These are phyloP conservation scores for Crepidotus variabilis DNA, from an alignment of 768 basidiomycete species.

Conservation along the genomic window DNA sequence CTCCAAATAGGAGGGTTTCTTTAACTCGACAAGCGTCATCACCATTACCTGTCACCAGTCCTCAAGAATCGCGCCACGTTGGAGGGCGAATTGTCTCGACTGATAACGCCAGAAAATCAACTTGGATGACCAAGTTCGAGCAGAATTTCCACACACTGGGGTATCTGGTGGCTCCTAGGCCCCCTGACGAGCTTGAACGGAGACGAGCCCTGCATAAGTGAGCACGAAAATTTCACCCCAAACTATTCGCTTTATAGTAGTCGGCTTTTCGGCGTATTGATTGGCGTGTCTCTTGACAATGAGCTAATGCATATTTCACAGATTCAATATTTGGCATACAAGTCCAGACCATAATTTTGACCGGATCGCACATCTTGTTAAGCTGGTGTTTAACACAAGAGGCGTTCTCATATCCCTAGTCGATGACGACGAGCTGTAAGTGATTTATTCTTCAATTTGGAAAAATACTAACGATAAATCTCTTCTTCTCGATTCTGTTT, in stretches of 20 bases:
- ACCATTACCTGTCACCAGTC: constrained; percentile 47
- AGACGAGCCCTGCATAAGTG: constrained; percentile 84
- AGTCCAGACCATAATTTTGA: constrained; percentile 88
- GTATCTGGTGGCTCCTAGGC: constrained; percentile 77
- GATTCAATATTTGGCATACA: constrained; percentile 89
- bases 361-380: constrained; percentile 88
- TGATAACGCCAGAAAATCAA: constrained; percentile 30
- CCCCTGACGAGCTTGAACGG: constrained; percentile 80
- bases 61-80: constrained; percentile 18
- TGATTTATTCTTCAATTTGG: constrained; percentile 1
- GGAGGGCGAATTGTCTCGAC: constrained; percentile 23
- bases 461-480: not conserved
- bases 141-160: constrained; percentile 60
- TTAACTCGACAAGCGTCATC: constrained; percentile 63
- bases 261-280: too few species aligned
- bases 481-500: constrained; percentile 2
- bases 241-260: too few species aligned
- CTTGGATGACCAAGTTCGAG: constrained; percentile 62
- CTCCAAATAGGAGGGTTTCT: constrained; percentile 44
- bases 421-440: constrained; percentile 83
- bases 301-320: constrained; percentile 19
- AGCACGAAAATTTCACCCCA: constrained; percentile 20
- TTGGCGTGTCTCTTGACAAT: too few species aligned
- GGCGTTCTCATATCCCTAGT: constrained; percentile 79
- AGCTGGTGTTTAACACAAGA: constrained; percentile 89